Percentiles rank a stretch among this genome's conserved stretches.
Evolutionary conservation across 2,329 filamentous ascomycete genomes (phyloP).

Genomic region (Trichoderma sp.): DNA sequence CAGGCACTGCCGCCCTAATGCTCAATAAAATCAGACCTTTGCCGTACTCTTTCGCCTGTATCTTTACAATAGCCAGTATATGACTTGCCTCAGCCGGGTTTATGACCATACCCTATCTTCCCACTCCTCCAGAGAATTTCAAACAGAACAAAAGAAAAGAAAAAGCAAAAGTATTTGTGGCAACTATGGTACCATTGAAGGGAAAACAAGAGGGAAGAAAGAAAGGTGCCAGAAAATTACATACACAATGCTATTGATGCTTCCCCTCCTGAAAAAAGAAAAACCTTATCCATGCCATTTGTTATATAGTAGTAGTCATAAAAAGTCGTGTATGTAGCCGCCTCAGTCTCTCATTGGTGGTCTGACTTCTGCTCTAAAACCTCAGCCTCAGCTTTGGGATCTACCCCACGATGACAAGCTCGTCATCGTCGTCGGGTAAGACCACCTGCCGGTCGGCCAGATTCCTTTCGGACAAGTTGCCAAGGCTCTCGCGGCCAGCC

Average conservation of each 20-base stretch:
- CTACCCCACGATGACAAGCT: constrained; percentile 53
- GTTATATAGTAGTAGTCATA: constrained; percentile 21
- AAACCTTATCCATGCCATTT: constrained; percentile 21
- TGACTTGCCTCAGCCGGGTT: neutral
- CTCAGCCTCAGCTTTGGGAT: neutral
- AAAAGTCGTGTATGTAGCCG: constrained; percentile 20
- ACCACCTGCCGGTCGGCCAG: constrained; percentile 41
- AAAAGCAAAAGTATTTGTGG: neutral
- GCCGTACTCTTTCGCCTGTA: neutral
- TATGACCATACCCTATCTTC: neutral
- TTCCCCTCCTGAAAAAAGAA: constrained; percentile 3
- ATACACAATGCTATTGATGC: constrained; percentile 21
- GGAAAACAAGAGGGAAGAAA: neutral
- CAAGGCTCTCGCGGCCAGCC: constrained; percentile 74
- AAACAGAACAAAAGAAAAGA: neutral
- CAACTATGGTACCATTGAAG: neutral
- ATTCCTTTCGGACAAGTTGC: constrained; percentile 53
- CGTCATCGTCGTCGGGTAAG: constrained; percentile 51
- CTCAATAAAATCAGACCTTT: neutral
- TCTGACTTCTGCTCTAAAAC: neutral
- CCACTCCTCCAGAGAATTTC: neutral
- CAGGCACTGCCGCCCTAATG: neutral
- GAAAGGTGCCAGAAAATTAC: neutral
- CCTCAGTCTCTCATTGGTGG: neutral
- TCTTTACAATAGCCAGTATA: neutral